These are phyloP conservation scores for Tremella mesenterica DNA, from an alignment of 768 basidiomycete genomes.

Conservation along the genomic window DNA sequence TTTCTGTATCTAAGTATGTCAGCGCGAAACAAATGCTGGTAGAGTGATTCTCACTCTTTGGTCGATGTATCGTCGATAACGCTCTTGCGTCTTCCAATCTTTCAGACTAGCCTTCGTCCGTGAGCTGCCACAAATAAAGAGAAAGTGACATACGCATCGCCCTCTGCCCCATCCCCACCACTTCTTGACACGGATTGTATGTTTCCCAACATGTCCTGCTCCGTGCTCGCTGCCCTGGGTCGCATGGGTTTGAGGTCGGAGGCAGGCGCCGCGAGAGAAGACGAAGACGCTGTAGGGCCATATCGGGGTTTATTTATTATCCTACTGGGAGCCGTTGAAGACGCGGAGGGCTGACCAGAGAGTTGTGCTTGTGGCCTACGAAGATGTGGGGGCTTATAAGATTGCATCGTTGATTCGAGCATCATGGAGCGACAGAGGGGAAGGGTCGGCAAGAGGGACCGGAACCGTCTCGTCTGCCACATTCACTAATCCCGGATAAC, in stretches of 20 bases:
- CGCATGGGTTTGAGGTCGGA: slow-evolving; percentile 18
- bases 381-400: too few species aligned
- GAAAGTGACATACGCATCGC: slow-evolving; percentile 38
- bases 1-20: slow-evolving; percentile 22
- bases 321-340: too few species aligned
- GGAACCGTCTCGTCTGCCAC: too few species aligned
- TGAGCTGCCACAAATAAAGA: background rate
- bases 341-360: too few species aligned
- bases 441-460: too few species aligned
- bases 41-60: slow-evolving; percentile 26
- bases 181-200: slow-evolving; percentile 38
- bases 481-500: too few species aligned
- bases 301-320: too few species aligned
- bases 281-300: too few species aligned
- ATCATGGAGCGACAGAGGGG: too few species aligned
- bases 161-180: slow-evolving; percentile 41
- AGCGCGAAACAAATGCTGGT: background rate
- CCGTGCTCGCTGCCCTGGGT: background rate
- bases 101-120: slow-evolving; percentile 29
- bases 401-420: too few species aligned
- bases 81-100: slow-evolving; percentile 30
- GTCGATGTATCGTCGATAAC: slow-evolving; percentile 36
- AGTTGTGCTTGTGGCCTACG: too few species aligned
- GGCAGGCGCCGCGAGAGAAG: background rate
- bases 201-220: slow-evolving; percentile 34